These are phyloP conservation scores for Vitis hybrid DNA, from an alignment of 177 flowering plant species.

Conservation along the genomic window DNA sequence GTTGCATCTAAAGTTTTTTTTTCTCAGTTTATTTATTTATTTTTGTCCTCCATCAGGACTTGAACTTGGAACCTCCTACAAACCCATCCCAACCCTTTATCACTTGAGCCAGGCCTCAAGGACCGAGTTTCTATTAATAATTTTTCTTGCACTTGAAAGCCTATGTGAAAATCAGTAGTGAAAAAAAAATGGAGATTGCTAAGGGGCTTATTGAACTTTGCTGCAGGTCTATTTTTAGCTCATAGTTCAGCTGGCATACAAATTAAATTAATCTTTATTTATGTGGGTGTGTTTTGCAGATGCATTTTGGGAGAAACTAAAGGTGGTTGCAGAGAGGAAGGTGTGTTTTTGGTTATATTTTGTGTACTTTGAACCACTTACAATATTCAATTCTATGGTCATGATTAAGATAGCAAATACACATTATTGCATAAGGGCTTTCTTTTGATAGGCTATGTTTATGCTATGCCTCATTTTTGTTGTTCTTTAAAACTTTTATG, in stretches of 20 bases:
- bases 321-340: slow-evolving; percentile 57
- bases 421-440: neutral
- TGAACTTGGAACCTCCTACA: neutral
- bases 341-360: slow-evolving; percentile 21
- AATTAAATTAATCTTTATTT: neutral
- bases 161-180: neutral
- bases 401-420: too few species aligned
- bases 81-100: too few species aligned
- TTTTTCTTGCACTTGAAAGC: neutral
- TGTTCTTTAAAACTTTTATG: neutral
- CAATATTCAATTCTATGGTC: neutral
- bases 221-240: neutral
- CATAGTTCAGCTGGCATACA: neutral
- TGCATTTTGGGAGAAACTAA: slow-evolving; percentile 66
- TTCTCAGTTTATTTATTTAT: neutral
- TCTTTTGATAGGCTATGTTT: neutral
- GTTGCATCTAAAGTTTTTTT: neutral
- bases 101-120: too few species aligned
- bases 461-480: neutral
- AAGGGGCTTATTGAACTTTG: neutral
- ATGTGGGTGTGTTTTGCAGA: slow-evolving; percentile 31
- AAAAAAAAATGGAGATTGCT: neutral
- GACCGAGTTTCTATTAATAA: too few species aligned
- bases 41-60: neutral
- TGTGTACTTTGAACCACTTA: slow-evolving; percentile 4